Conservation (phyloP, 805 yeast genomes). For the Wickerhamomyces queroliae region DNA sequence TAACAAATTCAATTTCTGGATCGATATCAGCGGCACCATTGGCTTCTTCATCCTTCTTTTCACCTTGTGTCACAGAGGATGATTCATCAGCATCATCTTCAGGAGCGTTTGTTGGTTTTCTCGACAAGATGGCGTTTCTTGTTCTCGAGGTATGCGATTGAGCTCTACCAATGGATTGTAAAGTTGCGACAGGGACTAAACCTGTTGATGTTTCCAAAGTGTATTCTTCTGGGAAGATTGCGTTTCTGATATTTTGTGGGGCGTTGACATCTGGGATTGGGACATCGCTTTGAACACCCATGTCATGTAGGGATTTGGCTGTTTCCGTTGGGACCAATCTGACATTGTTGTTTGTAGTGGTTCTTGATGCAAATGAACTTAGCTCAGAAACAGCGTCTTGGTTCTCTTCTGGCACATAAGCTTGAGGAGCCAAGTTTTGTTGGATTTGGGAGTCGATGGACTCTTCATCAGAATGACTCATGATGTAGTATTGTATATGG, state of each 20-base stretch:
- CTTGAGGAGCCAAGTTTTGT: constrained; percentile 25
- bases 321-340: constrained; percentile 63
- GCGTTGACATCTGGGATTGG: constrained; percentile 53
- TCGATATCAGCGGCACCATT: constrained; percentile 35
- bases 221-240: constrained; percentile 91
- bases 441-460: constrained; percentile 17
- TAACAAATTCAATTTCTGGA: constrained; percentile 77
- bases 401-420: constrained; percentile 32
- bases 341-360: constrained; percentile 19
- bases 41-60: constrained; percentile 22
- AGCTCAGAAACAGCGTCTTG: constrained; percentile 43
- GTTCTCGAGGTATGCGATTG: constrained; percentile 28
- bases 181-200: constrained; percentile 72
- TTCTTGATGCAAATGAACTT: constrained; percentile 22
- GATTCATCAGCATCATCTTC: constrained; percentile 20
- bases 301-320: constrained; percentile 54
- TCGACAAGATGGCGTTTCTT: constrained; percentile 28
- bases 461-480: constrained; percentile 13
- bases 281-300: constrained; percentile 51
- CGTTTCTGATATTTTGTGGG: constrained; percentile 47
- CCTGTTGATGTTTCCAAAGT: constrained; percentile 86
- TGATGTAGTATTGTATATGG: background rate
- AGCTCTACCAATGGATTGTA: constrained; percentile 61
- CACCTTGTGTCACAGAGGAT: constrained; percentile 22
- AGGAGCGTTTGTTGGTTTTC: constrained; percentile 15